Evolutionary conservation across 768 basidiomycete genomes (phyloP), one percentile per base, ranked within the genome.

Genomic region (Termitomyces sp.): DNA sequence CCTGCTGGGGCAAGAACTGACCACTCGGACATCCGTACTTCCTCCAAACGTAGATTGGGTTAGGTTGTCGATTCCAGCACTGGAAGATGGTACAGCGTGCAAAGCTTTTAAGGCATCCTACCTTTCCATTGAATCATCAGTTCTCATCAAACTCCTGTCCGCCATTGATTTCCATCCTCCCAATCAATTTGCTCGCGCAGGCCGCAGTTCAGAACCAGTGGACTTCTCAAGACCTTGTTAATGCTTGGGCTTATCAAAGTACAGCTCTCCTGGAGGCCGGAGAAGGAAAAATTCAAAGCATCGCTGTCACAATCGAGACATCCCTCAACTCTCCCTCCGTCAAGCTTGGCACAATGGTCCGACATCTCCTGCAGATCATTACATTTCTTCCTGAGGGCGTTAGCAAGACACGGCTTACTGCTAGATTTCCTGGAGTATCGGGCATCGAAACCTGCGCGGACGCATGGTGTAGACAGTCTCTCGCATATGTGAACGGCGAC

Each of bases 211-310:
- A 28, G 28, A 28, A 28, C 4, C 2, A 28, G 28, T 28, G 60
- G 64, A 53, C 64, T 7, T 42, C 55, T 4, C 42, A 54, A 28
- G 42, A 59, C 13, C 51, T 62, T 6, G 36, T 59, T 20, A 33
- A 7, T 18, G 54, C 60, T 12, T 65, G 64, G 64, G 55, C 62
- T 39, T 52, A 38, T 12, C 51, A 55, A 24, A 45, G 54, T 15
- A 28, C 53, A 3, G 7, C 18, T 12, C 49, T 64, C 0, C 56
- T 64, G 1, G 56, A 64, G 12, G 35, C 28, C 4, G 63, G 63
- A 24, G 22, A 18, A 2, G 60, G 63, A 5, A 60, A 60, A 35
- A 36, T 54, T 18, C 63, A 64, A 40, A 64, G 60, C 40, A 36
- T 64, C 8, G 52, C 52, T 3, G 46, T 58, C 11, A 64, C 59